A percentile compares a stretch with the other conserved stretches of the same genome.
Conservation (phyloP, 352 stramenopile genomes). For the Phytophthora colocasiae region DNA sequence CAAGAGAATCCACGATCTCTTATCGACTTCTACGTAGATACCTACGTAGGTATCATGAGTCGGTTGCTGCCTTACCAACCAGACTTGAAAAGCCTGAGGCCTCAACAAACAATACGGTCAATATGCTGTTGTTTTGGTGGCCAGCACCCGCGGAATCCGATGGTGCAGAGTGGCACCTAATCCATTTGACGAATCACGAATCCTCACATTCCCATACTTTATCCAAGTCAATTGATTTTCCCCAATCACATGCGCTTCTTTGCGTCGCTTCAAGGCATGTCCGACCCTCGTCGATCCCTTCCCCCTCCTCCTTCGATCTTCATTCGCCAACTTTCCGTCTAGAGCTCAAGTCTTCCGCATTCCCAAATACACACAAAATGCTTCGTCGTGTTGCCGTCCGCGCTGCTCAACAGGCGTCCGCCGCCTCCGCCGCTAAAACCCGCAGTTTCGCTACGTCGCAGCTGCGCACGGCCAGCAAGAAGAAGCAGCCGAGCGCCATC, state of each 20-base stretch:
- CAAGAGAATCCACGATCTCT: too few species aligned
- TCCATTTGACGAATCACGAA: conserved; percentile 8
- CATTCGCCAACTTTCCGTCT: conserved; percentile 47
- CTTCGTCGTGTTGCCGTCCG: conserved; percentile 54
- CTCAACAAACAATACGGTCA: too few species aligned
- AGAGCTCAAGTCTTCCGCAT: conserved; percentile 8
- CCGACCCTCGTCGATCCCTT: conserved; percentile 28
- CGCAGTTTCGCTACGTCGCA: conserved; percentile 57
- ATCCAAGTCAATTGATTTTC: conserved; percentile 13
- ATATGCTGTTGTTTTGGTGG: background rate
- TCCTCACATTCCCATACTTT: conserved; percentile 7
- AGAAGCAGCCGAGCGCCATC: conserved; percentile 52
- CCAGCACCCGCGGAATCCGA: conserved; percentile 23
- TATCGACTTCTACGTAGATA: too few species aligned
- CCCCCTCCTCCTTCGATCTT: conserved; percentile 1
- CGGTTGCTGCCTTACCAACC: too few species aligned
- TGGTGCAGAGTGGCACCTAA: conserved; percentile 14
- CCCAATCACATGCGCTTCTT: conserved; percentile 19
- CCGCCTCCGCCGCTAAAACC: conserved; percentile 53
- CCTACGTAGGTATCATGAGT: too few species aligned
- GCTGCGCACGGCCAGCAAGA: conserved; percentile 43
- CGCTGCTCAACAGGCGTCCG: conserved; percentile 31
- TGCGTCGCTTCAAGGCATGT: conserved; percentile 33
- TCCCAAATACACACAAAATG: conserved; percentile 35
- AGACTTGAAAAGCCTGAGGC: too few species aligned